phyloP scores from a whole-genome alignment of 257 asterid species.

The Jasminum sambac region DNA sequence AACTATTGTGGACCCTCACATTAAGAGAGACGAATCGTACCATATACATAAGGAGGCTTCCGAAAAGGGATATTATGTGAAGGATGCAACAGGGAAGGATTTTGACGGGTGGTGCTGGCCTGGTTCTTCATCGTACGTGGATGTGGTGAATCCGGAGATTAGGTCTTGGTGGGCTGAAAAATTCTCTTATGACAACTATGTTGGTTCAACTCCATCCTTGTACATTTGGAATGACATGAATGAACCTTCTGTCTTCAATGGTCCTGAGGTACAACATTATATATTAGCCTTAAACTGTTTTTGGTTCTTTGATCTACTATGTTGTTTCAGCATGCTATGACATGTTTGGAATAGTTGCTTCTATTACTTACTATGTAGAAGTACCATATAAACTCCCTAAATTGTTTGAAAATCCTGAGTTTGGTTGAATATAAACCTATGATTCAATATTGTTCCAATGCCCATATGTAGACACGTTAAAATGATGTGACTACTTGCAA shows the following conservation, averaged over 20 bases:
- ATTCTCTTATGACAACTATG: slow-evolving; percentile 67
- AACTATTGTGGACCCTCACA: slow-evolving; percentile 97
- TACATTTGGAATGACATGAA: slow-evolving; percentile 99
- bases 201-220: slow-evolving; percentile 82
- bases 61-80: slow-evolving; percentile 78
- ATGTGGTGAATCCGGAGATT: slow-evolving; percentile 83
- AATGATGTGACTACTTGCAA: too few relatives aligned
- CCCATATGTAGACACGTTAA: too few relatives aligned
- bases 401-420: not conserved
- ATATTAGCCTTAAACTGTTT: not conserved
- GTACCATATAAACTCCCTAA: not conserved
- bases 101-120: slow-evolving; percentile 99
- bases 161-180: slow-evolving; percentile 96
- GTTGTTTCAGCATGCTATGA: not conserved
- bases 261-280: slow-evolving; percentile 77
- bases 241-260: slow-evolving; percentile 97
- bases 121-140: slow-evolving; percentile 91
- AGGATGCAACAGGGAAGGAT: slow-evolving; percentile 82
- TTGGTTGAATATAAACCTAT: not conserved
- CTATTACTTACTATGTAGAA: not conserved
- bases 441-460: too few relatives aligned
- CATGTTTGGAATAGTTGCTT: not conserved
- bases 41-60: slow-evolving; percentile 89
- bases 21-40: slow-evolving; percentile 86
- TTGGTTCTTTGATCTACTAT: not conserved